Evolutionary conservation across 2,329 filamentous ascomycete genomes (phyloP).

Genomic region (Fusarium keratoplasticum): DNA sequence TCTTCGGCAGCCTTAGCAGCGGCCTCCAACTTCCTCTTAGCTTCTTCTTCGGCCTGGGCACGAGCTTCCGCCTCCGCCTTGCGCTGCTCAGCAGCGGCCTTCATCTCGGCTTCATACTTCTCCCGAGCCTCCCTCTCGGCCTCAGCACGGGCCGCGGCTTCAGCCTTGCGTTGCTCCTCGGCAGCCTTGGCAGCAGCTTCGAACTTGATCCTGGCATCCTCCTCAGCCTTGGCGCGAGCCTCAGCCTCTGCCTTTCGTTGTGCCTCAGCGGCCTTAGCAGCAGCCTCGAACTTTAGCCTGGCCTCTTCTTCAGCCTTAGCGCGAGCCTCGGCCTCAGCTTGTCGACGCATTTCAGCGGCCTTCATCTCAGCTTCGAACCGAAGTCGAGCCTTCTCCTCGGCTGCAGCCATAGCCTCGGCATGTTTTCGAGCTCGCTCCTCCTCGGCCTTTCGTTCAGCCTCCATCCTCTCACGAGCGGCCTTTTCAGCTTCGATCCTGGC

Average conservation of each 20-base stretch:
- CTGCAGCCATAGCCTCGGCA: not conserved
- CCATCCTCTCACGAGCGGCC: not conserved
- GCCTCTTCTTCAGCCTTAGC: slow-evolving; percentile 58
- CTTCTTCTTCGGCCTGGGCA: slow-evolving; percentile 57
- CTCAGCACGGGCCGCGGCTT: not conserved
- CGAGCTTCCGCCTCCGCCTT: slow-evolving; percentile 57
- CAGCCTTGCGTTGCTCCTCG: not conserved
- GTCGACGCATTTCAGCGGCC: slow-evolving; percentile 56
- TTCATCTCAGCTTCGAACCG: slow-evolving; percentile 47
- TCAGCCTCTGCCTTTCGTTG: slow-evolving; percentile 34
- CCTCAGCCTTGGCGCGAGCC: slow-evolving; percentile 30
- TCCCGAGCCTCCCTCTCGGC: not conserved
- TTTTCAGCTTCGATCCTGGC: not conserved
- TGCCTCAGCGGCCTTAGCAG: slow-evolving; percentile 54
- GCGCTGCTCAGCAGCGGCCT: slow-evolving; percentile 52
- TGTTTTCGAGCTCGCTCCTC: not conserved
- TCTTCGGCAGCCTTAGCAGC: slow-evolving; percentile 53
- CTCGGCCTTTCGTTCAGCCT: not conserved
- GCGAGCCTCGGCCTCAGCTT: slow-evolving; percentile 61
- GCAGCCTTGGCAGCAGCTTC: slow-evolving; percentile 1
- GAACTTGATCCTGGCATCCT: not conserved
- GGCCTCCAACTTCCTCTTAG: slow-evolving; percentile 48
- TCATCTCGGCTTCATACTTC: slow-evolving; percentile 4
- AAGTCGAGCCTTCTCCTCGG: not conserved
- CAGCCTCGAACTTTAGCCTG: slow-evolving; percentile 58